Evolutionary conservation across 768 basidiomycete species (phyloP).

Genomic region (Gloeopeniophorella convolvens): DNA sequence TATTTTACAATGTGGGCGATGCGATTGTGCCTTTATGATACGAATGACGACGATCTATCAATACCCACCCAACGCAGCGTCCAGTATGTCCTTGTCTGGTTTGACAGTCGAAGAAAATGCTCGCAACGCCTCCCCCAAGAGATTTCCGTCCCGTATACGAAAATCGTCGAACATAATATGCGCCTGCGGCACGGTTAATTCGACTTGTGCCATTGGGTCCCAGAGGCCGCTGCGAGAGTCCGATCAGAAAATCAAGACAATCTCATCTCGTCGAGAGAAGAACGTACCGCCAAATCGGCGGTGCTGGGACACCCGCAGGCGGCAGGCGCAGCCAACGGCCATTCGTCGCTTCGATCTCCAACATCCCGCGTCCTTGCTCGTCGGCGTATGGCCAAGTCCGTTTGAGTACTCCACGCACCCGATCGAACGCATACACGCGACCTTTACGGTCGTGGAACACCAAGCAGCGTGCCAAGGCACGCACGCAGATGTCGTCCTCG

Average conservation of each 20-base stretch:
- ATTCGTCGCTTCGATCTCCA: constrained; percentile 35
- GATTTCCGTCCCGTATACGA: constrained; percentile 38
- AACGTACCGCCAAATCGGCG: constrained; percentile 15
- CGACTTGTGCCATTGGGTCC: constrained; percentile 30
- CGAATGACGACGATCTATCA: too few species aligned
- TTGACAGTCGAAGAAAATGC: too few species aligned
- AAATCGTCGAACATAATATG: constrained; percentile 40
- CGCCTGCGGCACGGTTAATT: constrained; percentile 31
- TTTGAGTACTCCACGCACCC: constrained; percentile 34
- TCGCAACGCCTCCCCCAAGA: constrained; percentile 31
- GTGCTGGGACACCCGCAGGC: constrained; percentile 9
- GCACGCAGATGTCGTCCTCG: constrained; percentile 31
- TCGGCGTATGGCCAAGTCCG: constrained; percentile 31
- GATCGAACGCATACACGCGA: constrained; percentile 37
- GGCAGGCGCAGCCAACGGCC: constrained; percentile 34
- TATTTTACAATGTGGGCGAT: too few species aligned
- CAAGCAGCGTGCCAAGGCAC: constrained; percentile 29
- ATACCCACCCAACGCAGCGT: too few species aligned
- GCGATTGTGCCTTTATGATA: too few species aligned
- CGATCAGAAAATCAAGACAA: not conserved
- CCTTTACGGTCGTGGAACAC: constrained; percentile 31
- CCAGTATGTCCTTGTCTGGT: too few species aligned
- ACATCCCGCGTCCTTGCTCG: constrained; percentile 29
- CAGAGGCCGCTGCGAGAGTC: constrained; percentile 7
- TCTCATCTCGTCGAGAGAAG: not conserved